Conservation (phyloP, 495 filamentous ascomycete genomes). For the Podospora bellae-mahoneyi region DNA sequence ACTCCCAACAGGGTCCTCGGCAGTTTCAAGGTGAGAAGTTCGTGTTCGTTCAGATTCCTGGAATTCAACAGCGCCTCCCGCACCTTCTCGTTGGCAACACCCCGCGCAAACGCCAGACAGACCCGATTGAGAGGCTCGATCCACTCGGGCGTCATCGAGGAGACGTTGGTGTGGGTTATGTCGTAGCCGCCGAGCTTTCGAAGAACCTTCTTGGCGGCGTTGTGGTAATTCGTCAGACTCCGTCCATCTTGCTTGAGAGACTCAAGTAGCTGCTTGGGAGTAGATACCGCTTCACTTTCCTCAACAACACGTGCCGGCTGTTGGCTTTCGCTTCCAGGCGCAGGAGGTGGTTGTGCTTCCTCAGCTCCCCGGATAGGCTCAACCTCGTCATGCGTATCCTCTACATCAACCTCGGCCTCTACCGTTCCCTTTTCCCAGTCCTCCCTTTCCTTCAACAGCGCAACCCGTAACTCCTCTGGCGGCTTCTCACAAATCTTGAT, state of each 20-base stretch:
- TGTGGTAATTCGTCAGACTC: constrained; percentile 41
- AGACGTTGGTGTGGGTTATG: constrained; percentile 37
- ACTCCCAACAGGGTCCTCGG: constrained; percentile 46
- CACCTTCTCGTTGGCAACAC: constrained; percentile 43
- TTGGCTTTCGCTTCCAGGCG: not conserved
- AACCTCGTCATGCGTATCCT: constrained; percentile 38
- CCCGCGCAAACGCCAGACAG: constrained; percentile 46
- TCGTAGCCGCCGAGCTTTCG: constrained; percentile 46
- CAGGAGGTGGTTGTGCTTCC: constrained; percentile 10
- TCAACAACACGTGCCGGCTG: not conserved
- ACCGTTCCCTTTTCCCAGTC: constrained; percentile 57
- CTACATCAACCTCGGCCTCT: constrained; percentile 38
- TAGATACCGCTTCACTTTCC: not conserved
- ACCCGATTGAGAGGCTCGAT: constrained; percentile 45
- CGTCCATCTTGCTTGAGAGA: constrained; percentile 37
- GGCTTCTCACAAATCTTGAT: constrained; percentile 76
- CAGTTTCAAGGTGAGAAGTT: constrained; percentile 23
- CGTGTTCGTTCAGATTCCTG: constrained; percentile 35
- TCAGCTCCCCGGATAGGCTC: constrained; percentile 21
- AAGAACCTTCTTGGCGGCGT: constrained; percentile 43
- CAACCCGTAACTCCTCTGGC: constrained; percentile 45
- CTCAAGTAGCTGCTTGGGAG: constrained; percentile 31
- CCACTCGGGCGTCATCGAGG: constrained; percentile 38
- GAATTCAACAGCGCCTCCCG: constrained; percentile 37
- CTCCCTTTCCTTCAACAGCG: constrained; percentile 52